Evolutionary conservation across 1,284 basidiomycete species (phyloP).

Genomic region (Malassezia furfur): DNA sequence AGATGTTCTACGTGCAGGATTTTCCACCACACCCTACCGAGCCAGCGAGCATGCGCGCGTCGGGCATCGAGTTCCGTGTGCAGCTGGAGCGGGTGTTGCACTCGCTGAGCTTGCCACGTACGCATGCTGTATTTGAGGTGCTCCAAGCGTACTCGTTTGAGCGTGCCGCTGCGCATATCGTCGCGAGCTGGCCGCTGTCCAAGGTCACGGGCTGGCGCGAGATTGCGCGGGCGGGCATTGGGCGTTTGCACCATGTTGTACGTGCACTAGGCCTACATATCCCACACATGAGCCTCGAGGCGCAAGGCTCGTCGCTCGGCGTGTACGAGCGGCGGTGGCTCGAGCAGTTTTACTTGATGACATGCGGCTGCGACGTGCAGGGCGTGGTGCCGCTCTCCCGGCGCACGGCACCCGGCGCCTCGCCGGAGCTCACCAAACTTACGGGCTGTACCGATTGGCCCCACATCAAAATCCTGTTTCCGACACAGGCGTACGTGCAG

Average conservation of each 20-base stretch:
- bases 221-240: constrained; percentile 34
- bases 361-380: constrained; percentile 23
- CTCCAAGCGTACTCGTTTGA: constrained; percentile 21
- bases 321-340: constrained; percentile 37
- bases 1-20: constrained; percentile 35
- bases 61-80: constrained; percentile 20
- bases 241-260: constrained; percentile 28
- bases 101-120: constrained; percentile 25
- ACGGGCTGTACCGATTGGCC: constrained; percentile 12
- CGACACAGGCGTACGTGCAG: constrained; percentile 30
- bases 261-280: constrained; percentile 3
- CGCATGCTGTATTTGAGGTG: constrained; percentile 18
- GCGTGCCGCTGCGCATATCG: constrained; percentile 22
- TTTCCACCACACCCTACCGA: constrained; percentile 19
- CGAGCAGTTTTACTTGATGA: constrained; percentile 38
- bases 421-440: neutral
- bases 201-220: constrained; percentile 25
- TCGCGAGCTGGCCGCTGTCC: constrained; percentile 30
- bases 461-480: constrained; percentile 35
- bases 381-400: constrained; percentile 19
- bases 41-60: neutral
- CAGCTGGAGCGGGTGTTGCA: constrained; percentile 25
- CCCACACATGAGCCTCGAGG: constrained; percentile 20
- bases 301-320: constrained; percentile 39
- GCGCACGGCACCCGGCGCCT: neutral